Base-by-base conservation (phyloP, 2,329 filamentous ascomycete genomes). In the Aspergillus sojae region DNA sequence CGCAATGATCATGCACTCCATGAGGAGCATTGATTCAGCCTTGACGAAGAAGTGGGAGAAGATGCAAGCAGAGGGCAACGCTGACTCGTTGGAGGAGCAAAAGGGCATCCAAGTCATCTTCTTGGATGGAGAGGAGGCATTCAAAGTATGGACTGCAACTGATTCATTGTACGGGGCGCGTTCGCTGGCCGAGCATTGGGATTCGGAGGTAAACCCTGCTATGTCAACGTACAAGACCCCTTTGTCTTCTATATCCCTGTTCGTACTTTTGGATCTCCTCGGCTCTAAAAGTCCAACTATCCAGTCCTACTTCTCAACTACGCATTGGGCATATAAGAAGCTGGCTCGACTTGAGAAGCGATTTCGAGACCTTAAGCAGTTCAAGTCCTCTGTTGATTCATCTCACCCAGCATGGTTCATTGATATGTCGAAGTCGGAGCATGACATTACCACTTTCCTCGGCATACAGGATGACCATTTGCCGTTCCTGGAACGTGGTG, bases 61-160 rank as follows among this genome's bases (percentile, higher is more conserved):
- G 36, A 92, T 94, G 86, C 77, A 87, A 67, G 85, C 82, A 5
- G 83, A 85, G 4, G 89, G 86, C 5, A 80, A 85, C 28, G 71
- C 76, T 2, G 78, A 81, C 52, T 75, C 74, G 23, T 78, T 95
- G 26, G 92, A 93, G 48, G 91, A 90, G 69, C 88, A 92, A 67
- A 89, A 88, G 73, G 94, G 94, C 0, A 85, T 99, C 39, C 95
- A 98, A 81, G 91, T 99, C 32, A 68, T 99, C 32, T 85, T 99
- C 61, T 80, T 99, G 9, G 95, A 99, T 73, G 95, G 95, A 5
- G 95, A 99, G 79, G 95, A 99, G 78, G 94, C 95, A 0, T 99
- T 96, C 78, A 80, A 87, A 26, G 78, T 78, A 0, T 99, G 95
- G 95, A 91, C 88, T 0, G 86, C 87, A 41, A 86, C 84, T 0